Evolutionary conservation across 805 yeast genomes (phyloP), one percentile per base, ranked within the genome.

Genomic region (Metschnikowia henanensis): DNA sequence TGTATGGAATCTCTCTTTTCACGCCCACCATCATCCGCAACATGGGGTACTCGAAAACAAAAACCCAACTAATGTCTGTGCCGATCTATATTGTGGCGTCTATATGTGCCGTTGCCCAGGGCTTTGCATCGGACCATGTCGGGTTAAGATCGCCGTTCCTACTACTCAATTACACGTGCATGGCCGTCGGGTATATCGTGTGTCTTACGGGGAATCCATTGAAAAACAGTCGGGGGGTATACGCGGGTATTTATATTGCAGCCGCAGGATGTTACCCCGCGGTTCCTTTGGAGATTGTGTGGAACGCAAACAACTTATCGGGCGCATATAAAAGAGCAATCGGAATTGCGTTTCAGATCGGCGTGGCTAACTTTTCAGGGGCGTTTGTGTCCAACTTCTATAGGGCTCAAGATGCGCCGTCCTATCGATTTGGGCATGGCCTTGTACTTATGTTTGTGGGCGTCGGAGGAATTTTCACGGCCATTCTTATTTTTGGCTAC

Each of bases 1-100:
- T 64, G 5, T 68, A 68, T 43, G 70, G 65, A 9, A 48, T 72
- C 17, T 65, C 77, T 18, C 63, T 70, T 16, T 73, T 75, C 45
- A 52, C 75, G 25, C 79, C 79, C 8, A 65, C 77, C 3, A 69
- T 75, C 46, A 65, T 75, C 45, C 66, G 56, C 36, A 64, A 61
- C 41, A 60, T 75, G 59, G 79, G 79, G 1, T 73, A 72, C 54
- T 55, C 70, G 34, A 59, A 63, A 21, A 61, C 68, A 23, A 57
- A 53, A 16, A 68, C 77, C 0, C 78, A 75, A 53, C 61, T 73
- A 10, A 47, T 75, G 60, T 65, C 77, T 0, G 72, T 72, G 17
- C 79, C 79, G 7, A 60, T 70, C 22, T 73, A 73, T 50, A 58
- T 62, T 10, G 57, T 61, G 18, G 71, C 72, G 2, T 56, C 67